phyloP scores from a whole-genome alignment of 768 basidiomycete species.

The Lactifluus rugatus region DNA sequence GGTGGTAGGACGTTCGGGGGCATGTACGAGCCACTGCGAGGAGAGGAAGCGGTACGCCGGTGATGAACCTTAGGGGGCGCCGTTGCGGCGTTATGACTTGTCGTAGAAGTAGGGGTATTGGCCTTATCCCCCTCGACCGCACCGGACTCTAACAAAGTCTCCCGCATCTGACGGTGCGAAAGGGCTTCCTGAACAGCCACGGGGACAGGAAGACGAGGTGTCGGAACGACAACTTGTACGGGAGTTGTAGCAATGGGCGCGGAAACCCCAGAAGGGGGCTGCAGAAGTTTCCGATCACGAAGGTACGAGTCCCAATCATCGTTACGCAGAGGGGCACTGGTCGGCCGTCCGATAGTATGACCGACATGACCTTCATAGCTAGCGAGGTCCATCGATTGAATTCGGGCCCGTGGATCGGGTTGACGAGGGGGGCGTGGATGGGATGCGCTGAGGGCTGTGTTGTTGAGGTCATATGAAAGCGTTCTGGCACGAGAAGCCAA shows the following conservation, averaged over 20 bases:
- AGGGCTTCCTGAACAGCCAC: constrained; percentile 70
- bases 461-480: constrained; percentile 55
- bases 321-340: constrained; percentile 62
- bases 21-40: constrained; percentile 24
- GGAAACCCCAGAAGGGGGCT: constrained; percentile 72
- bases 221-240: constrained; percentile 26
- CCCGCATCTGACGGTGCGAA: constrained; percentile 57
- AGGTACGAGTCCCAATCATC: constrained; percentile 86
- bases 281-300: constrained; percentile 72
- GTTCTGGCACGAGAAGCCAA: constrained; percentile 27
- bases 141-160: constrained; percentile 48
- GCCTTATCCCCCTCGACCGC: background rate
- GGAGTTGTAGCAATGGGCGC: constrained; percentile 66
- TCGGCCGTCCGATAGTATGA: constrained; percentile 55
- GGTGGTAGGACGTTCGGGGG: constrained; percentile 39
- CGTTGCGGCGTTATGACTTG: background rate
- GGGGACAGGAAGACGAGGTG: constrained; percentile 46
- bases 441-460: constrained; percentile 38
- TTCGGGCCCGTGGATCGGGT: constrained; percentile 55
- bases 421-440: constrained; percentile 65
- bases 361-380: constrained; percentile 35
- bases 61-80: background rate
- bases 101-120: background rate
- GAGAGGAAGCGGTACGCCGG: constrained; percentile 11
- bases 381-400: constrained; percentile 65